phyloP scores from a whole-genome alignment of 73 alveolate species.

The Tetrahymena borealis region DNA sequence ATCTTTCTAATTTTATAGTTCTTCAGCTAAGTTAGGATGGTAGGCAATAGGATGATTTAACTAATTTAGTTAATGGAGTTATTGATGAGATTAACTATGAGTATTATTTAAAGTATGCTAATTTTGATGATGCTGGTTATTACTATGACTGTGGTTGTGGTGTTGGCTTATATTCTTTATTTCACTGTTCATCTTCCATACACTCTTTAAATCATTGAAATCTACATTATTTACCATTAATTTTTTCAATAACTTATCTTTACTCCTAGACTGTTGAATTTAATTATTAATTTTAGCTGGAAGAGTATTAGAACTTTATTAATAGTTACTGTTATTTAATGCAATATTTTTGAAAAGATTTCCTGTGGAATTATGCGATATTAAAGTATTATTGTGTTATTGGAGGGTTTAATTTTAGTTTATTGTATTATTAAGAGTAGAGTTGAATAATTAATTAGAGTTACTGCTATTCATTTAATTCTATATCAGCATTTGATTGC shows the following conservation, averaged over 20 bases:
- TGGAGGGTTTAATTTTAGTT: neutral
- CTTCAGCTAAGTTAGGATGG: no score
- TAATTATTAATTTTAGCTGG: neutral
- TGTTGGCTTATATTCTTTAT: neutral
- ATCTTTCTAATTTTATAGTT: neutral
- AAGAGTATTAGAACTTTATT: neutral
- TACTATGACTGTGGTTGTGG: neutral
- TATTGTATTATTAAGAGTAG: neutral
- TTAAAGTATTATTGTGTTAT: neutral
- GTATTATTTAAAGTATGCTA: neutral
- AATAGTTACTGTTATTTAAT: neutral
- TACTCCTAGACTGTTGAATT: neutral
- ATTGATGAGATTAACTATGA: neutral
- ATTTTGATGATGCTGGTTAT: neutral
- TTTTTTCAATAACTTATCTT: neutral
- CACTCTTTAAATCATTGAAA: neutral
- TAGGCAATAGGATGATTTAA: neutral
- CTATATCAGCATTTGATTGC: neutral
- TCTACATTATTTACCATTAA: neutral
- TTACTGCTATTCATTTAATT: neutral
- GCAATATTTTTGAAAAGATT: neutral
- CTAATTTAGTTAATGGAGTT: neutral
- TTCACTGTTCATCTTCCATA: neutral
- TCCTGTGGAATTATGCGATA: neutral
- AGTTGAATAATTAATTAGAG: neutral